Evolutionary conservation across 441 rosid species (phyloP).

Genomic region (Syzygium malaccense): DNA sequence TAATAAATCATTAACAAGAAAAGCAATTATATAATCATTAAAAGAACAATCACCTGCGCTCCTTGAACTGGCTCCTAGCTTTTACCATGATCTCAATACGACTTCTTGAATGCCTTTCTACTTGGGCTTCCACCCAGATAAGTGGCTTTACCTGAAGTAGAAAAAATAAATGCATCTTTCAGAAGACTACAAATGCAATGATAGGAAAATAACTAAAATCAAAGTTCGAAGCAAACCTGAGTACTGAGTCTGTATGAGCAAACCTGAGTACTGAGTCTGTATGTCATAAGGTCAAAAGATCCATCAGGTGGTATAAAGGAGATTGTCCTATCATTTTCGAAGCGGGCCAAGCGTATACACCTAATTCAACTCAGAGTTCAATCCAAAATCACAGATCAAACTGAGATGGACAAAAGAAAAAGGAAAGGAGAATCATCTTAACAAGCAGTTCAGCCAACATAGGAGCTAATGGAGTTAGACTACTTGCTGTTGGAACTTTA

Average conservation of each 20-base stretch:
- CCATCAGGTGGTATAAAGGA: constrained; percentile 98
- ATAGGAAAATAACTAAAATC: neutral
- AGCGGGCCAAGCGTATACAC: constrained; percentile 92
- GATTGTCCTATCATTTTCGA: constrained; percentile 93
- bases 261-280: constrained; percentile 93
- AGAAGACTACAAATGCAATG: neutral
- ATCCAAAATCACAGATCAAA: neutral
- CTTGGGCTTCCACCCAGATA: constrained; percentile 98
- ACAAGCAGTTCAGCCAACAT: neutral
- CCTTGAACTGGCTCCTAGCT: constrained; percentile 98
- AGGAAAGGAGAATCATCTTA: neutral
- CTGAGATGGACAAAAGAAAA: neutral
- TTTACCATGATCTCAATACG: constrained; percentile 90
- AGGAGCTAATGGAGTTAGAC: constrained; percentile 9
- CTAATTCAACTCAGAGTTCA: constrained; percentile 19
- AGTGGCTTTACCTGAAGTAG: constrained; percentile 80
- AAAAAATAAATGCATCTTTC: neutral
- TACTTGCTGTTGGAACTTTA: constrained; percentile 92
- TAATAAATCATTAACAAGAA: neutral
- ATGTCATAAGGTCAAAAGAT: constrained; percentile 94
- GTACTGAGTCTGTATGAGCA: no score
- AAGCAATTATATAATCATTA: neutral
- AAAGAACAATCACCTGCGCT: constrained; percentile 59
- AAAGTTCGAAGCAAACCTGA: constrained; percentile 20
- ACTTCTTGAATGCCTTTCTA: constrained; percentile 97